Evolutionary conservation across 2,329 filamentous ascomycete genomes (phyloP), one percentile per base, ranked within the genome.

Genomic region (Metarhizium guizhouense): DNA sequence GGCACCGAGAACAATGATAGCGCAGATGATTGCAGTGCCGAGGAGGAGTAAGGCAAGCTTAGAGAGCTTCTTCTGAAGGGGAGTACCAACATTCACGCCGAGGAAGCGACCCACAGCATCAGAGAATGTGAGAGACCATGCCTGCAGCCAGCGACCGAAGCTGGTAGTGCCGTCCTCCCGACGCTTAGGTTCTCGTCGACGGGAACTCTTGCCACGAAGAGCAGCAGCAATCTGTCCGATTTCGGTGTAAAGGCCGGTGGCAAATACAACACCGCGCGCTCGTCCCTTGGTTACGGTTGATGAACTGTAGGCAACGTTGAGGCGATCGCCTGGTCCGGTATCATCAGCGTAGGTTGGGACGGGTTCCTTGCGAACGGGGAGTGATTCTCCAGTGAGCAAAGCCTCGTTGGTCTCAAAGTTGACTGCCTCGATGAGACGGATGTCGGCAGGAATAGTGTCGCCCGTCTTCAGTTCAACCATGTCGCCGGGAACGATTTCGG

Each of bases 331-430:
- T 3, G 72, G 67, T n/a, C 72, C 72, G 2, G 71, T 77, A 11
- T 75, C 72, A 0, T 65, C 64, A 36, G 66, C 59, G 38, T 76
- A 76, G 30, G 75, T 74, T 25, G 67, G 65, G 25, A 72, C 67
- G 6, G 75, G 65, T 61, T 79, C 72, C 70, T 86, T 81, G 65
- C 73, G 74, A 2, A 83, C 78, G 18, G 83, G 82, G 0, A 84
- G 71, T 8, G 83, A 84, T 66, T 86, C 83, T 51, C 83, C 83
- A 2, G 83, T 86, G 13, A 86, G 74, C 20, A 84, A 74, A 1
- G 82, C 81, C 65, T 86, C 83, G 58, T 90, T 85, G 59, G 83
- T 86, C 61, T 85, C 83, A 47, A 85, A 78, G 67, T 88, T 88
- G 72, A 86, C 78, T 29, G 75, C 78, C 59, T 84, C 79, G 42